Evolutionary conservation across 371 early-diverging fungal species (phyloP).

Genomic region (Actinomortierella wolfii): DNA sequence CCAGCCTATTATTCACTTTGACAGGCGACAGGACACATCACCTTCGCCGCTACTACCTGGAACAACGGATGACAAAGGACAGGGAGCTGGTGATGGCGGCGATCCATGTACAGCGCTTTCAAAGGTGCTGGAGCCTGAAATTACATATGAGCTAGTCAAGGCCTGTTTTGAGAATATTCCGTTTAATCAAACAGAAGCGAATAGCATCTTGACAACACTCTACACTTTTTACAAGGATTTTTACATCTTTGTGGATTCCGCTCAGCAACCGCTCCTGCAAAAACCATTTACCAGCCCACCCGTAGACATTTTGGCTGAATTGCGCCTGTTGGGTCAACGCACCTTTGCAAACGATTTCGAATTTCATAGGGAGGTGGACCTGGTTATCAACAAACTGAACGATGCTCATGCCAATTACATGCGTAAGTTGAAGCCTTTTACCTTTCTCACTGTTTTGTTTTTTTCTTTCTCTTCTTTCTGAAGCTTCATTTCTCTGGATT

Average conservation of each 20-base stretch:
- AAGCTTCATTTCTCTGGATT: no score
- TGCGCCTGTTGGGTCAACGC: conserved; percentile 13
- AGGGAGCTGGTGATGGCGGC: neutral
- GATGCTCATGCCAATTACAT: conserved; percentile 43
- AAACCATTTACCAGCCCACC: conserved; percentile 34
- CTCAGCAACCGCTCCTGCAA: conserved; percentile 17
- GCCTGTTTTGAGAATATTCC: conserved; percentile 25
- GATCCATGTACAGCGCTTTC: conserved; percentile 24
- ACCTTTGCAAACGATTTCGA: conserved; percentile 14
- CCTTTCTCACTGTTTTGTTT: no score
- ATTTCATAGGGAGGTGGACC: conserved; percentile 26
- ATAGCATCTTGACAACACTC: conserved; percentile 22
- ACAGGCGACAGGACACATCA: no score
- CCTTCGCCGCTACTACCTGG: no score
- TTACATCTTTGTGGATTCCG: conserved; percentile 36
- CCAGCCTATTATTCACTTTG: no score
- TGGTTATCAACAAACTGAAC: conserved; percentile 21
- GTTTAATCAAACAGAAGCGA: conserved; percentile 25
- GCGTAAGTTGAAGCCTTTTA: no score
- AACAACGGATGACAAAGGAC: no score
- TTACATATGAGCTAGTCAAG: conserved; percentile 13
- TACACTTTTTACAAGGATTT: conserved; percentile 25
- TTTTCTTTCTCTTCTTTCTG: no score
- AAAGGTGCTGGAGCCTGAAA: conserved; percentile 15
- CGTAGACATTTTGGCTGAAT: conserved; percentile 16